Conservation (phyloP, 2,329 filamentous ascomycete species). For the Emmonsiellopsis sp. region DNA sequence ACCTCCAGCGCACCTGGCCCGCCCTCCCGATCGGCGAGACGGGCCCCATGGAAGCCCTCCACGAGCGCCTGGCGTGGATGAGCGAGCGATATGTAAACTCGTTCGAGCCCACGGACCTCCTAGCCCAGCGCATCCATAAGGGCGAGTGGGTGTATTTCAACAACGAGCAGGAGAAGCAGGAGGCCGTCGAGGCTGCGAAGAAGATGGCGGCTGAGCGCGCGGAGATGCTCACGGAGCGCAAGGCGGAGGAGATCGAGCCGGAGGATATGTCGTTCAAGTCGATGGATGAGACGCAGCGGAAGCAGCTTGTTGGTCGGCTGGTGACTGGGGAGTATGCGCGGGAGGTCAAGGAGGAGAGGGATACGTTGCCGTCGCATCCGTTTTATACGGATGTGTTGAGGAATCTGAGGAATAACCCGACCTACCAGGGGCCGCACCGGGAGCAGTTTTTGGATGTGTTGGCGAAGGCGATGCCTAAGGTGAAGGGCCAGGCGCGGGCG, state of each 20-base stretch:
- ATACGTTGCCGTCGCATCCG: conserved; percentile 17
- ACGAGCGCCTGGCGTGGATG: conserved; percentile 27
- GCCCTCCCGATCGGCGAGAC: conserved; percentile 25
- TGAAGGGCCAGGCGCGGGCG: conserved; percentile 1
- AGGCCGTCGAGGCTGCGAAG: conserved; percentile 27
- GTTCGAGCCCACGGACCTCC: conserved; percentile 26
- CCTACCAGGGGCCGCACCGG: conserved; percentile 30
- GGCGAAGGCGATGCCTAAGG: conserved; percentile 23
- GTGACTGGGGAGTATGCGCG: conserved; percentile 27
- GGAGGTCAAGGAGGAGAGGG: conserved; percentile 4
- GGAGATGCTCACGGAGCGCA: conserved; percentile 26
- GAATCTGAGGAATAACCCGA: conserved; percentile 33
- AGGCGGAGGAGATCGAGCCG: conserved; percentile 30
- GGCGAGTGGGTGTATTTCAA: conserved; percentile 31
- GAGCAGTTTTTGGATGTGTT: conserved; percentile 30
- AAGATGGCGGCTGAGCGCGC: conserved; percentile 25
- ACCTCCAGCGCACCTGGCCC: conserved; percentile 31
- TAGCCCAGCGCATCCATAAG: conserved; percentile 28
- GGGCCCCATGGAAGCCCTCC: conserved; percentile 19
- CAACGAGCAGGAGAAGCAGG: conserved; percentile 27
- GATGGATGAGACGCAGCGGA: conserved; percentile 18
- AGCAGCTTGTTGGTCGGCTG: conserved; percentile 22
- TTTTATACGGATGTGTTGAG: conserved; percentile 25
- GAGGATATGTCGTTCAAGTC: conserved; percentile 20
- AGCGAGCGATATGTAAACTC: conserved; percentile 27